These are phyloP conservation scores for Trichoderma asperellum DNA, from an alignment of 2,329 filamentous ascomycete genomes.

Conservation along the genomic window DNA sequence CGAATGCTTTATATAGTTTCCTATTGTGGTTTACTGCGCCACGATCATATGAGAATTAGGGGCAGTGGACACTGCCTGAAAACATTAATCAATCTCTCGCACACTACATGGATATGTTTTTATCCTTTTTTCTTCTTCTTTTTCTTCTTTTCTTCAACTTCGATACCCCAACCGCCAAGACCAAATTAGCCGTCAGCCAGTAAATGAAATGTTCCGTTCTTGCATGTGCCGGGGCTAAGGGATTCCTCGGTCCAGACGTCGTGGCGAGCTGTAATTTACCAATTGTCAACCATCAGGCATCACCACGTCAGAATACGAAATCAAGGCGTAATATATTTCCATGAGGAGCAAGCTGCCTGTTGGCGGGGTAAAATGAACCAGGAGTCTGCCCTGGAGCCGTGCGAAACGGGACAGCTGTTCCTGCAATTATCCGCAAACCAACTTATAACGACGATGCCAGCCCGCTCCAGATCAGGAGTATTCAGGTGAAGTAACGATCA, in stretches of 20 bases:
- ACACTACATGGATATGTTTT: background rate
- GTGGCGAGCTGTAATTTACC: background rate
- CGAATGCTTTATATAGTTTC: background rate
- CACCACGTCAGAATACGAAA: slow-evolving; percentile 1
- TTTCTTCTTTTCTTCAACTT: background rate
- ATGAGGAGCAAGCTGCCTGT: background rate
- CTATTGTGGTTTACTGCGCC: background rate
- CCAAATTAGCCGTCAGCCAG: slow-evolving; percentile 23
- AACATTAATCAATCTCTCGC: background rate
- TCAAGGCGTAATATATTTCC: background rate
- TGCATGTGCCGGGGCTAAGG: slow-evolving; percentile 7
- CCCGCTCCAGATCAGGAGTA: background rate
- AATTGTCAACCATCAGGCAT: background rate
- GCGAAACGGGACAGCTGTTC: background rate
- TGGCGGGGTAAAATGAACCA: slow-evolving; percentile 13
- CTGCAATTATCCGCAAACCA: slow-evolving; percentile 9
- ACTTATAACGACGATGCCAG: background rate
- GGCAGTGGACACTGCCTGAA: background rate
- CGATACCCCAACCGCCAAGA: slow-evolving; percentile 3
- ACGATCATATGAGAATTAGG: too few species aligned
- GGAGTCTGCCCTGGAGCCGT: background rate
- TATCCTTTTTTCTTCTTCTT: background rate
- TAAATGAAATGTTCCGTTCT: background rate
- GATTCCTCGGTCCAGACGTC: background rate
- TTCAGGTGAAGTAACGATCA: background rate